Evolutionary conservation across 305 asterid species (phyloP), one percentile per base, ranked within the genome.

Genomic region (Andrographis paniculata): DNA sequence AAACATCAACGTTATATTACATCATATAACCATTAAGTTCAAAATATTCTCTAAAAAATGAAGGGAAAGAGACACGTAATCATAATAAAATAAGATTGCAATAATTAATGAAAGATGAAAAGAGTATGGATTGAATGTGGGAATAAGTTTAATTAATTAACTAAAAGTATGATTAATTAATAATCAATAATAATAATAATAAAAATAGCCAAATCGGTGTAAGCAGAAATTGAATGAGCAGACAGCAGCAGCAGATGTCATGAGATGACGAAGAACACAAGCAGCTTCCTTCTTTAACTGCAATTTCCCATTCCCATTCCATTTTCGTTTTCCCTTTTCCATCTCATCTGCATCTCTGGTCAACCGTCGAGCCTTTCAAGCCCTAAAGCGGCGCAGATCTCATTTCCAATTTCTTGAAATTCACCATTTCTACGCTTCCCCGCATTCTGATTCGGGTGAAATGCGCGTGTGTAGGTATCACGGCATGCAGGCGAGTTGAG

Each of bases 401-500:
- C 65, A 57, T 61, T 67, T 57, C 42, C 55, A 35, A 45, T 42
- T 21, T 45, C 53, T n/a, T n/a, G n/a, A n/a, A n/a, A n/a, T n/a
- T n/a, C 30, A 24, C 30, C 30, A 24, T 24, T 24, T 8, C 30
- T 24, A 3, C 30, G n/a, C 60, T 37, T 37, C 14, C 42, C 40
- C 15, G 55, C 60, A 46, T 52, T 65, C 59, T 24, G 4, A 24
- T 24, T 3, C 30, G 8, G 4, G 30, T 24, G 8, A 8, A 17
- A 30, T 45, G 30, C 56, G 17, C 52, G 19, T 20, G 43, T 42
- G 60, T 42, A 53, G 43, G 31, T 61, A 61, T 37, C 75, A n/a
- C n/a, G n/a, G 45, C 62, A 69, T 64, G 68, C 71, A 53, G 42
- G 31, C 51, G 60, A 65, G 63, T 44, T 56, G 63, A 23, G 17